These are phyloP conservation scores for Xylaria longipes DNA, from an alignment of 495 filamentous ascomycete species.

Conservation along the genomic window DNA sequence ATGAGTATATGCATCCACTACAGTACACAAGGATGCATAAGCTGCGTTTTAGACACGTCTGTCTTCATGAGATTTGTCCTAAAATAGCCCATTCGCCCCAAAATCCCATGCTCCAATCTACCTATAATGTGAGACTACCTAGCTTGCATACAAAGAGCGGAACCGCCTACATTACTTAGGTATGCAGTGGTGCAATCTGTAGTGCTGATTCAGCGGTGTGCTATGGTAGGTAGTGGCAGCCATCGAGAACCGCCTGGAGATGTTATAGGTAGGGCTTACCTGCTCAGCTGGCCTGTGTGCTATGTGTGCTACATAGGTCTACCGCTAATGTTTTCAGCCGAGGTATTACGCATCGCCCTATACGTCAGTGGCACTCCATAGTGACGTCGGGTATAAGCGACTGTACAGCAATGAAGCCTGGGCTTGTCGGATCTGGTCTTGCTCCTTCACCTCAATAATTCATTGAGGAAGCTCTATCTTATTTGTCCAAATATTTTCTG, in stretches of 20 bases:
- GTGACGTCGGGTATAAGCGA: slow-evolving; percentile 15
- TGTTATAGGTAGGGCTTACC: slow-evolving; percentile 8
- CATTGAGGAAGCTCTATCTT: not conserved
- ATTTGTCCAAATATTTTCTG: not conserved
- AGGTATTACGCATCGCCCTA: slow-evolving; percentile 1
- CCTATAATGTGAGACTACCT: not conserved
- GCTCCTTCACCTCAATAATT: not conserved
- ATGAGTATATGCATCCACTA: not conserved
- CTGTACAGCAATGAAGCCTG: not conserved
- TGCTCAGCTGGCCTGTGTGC: slow-evolving; percentile 1
- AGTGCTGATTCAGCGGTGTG: slow-evolving; percentile 22
- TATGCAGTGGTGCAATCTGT: slow-evolving; percentile 1
- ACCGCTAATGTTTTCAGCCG: slow-evolving; percentile 3
- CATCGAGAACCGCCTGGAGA: slow-evolving; percentile 4
- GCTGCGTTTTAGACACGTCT: not conserved
- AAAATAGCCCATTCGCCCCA: slow-evolving; percentile 14
- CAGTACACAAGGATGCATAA: not conserved
- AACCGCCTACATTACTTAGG: slow-evolving; percentile 6
- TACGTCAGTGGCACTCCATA: slow-evolving; percentile 11
- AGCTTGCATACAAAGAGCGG: slow-evolving; percentile 12
- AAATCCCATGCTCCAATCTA: slow-evolving; percentile 1
- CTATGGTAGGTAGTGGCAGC: slow-evolving; percentile 1
- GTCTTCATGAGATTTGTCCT: not conserved
- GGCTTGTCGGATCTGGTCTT: not conserved
- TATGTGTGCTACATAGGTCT: too few relatives aligned